phyloP scores from a whole-genome alignment of 2,329 filamentous ascomycete species.

The Colletotrichum sp. region DNA sequence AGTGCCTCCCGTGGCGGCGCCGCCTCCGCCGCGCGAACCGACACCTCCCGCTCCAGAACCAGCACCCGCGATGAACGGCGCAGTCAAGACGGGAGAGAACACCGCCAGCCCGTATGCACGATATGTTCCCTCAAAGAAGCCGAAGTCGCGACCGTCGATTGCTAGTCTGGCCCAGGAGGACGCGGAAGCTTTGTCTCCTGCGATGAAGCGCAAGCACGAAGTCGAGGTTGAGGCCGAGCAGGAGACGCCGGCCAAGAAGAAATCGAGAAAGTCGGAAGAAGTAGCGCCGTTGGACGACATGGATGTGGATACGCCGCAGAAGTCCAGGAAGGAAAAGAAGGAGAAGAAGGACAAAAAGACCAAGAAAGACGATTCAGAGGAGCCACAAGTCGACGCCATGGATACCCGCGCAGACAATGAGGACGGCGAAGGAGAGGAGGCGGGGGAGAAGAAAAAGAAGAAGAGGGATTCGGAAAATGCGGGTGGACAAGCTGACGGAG shows the following conservation, averaged over 20 bases:
- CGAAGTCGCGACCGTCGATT: constrained; percentile 17
- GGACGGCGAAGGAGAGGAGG: neutral
- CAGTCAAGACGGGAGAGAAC: neutral
- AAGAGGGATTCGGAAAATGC: neutral
- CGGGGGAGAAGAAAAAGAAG: constrained; percentile 21
- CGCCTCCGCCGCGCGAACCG: neutral
- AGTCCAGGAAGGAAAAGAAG: constrained; percentile 36
- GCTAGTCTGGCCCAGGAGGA: neutral
- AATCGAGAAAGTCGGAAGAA: constrained; percentile 30
- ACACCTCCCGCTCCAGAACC: constrained; percentile 2
- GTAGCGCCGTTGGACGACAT: constrained; percentile 15
- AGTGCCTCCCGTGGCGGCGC: neutral
- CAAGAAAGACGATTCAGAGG: constrained; percentile 19
- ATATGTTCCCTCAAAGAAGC: constrained; percentile 18
- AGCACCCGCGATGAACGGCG: constrained; percentile 5
- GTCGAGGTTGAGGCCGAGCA: constrained; percentile 30
- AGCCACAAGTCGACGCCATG: neutral
- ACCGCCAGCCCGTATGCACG: constrained; percentile 14
- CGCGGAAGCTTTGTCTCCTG: neutral
- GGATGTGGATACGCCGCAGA: constrained; percentile 22
- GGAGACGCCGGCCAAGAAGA: constrained; percentile 33
- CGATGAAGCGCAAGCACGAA: constrained; percentile 39
- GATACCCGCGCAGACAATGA: neutral
- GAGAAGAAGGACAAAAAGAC: constrained; percentile 36
- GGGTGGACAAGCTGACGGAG: neutral